Conservation (phyloP, 2,329 filamentous ascomycete genomes). For the Neophaeococcomyces aloes region DNA sequence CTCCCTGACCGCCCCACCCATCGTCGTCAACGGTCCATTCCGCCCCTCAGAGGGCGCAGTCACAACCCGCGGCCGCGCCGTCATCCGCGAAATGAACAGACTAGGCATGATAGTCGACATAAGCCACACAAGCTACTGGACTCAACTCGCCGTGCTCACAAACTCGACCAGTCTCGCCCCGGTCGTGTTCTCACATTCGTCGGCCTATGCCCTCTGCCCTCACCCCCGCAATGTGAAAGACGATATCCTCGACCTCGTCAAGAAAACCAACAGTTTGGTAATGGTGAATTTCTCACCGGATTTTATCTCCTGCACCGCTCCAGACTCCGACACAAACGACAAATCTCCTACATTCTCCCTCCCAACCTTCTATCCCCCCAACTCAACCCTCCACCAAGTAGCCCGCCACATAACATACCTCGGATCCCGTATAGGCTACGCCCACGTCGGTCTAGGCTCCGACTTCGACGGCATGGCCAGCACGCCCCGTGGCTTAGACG, state of each 20-base stretch:
- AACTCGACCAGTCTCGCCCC: constrained; percentile 45
- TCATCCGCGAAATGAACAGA: constrained; percentile 86
- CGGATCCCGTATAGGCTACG: constrained; percentile 70
- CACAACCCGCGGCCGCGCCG: constrained; percentile 54
- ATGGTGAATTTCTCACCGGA: constrained; percentile 85
- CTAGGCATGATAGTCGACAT: constrained; percentile 91
- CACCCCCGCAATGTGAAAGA: constrained; percentile 88
- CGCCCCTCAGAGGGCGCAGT: constrained; percentile 49
- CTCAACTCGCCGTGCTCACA: constrained; percentile 70
- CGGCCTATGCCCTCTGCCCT: constrained; percentile 67
- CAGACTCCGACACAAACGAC: background rate
- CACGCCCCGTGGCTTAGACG: constrained; percentile 65
- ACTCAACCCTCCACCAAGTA: constrained; percentile 66
- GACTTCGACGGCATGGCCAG: constrained; percentile 64
- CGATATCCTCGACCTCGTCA: constrained; percentile 66
- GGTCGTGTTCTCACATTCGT: constrained; percentile 82
- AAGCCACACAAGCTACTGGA: constrained; percentile 66
- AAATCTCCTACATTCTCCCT: constrained; percentile 29
- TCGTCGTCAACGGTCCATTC: constrained; percentile 3
- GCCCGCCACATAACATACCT: constrained; percentile 74
- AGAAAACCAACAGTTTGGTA: constrained; percentile 61
- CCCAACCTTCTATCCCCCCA: constrained; percentile 55
- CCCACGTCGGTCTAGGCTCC: constrained; percentile 76
- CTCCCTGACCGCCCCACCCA: constrained; percentile 27
- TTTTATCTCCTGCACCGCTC: constrained; percentile 65